Percentiles rank a stretch among this genome's conserved stretches.
Evolutionary conservation across 495 filamentous ascomycete species (phyloP).

Genomic region (Neurospora sp.): DNA sequence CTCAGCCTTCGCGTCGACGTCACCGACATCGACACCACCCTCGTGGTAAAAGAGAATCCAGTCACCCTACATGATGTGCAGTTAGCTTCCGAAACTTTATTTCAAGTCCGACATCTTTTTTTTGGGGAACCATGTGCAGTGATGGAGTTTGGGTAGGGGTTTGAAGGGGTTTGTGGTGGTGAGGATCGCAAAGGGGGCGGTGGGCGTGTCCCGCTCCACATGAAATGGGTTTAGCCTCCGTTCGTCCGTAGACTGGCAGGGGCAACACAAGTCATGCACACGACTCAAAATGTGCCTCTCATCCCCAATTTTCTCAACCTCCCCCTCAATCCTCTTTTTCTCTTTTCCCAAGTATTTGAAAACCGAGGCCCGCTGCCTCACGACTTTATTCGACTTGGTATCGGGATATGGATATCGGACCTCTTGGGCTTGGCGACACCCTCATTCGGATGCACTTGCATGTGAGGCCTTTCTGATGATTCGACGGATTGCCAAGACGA

Average conservation of each 20-base stretch:
- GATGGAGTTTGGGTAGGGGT: not conserved
- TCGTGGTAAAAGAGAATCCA: slow-evolving; percentile 99
- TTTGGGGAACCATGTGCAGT: not conserved
- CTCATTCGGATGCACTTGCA: slow-evolving; percentile 9
- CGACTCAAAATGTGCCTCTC: not conserved
- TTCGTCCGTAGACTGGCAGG: slow-evolving; percentile 36
- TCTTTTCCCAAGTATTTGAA: not conserved
- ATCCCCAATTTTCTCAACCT: slow-evolving; percentile 1
- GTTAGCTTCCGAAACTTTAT: slow-evolving; percentile 3
- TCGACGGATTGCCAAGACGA: slow-evolving; percentile 10
- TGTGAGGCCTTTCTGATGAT: slow-evolving; percentile 5
- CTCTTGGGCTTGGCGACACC: not conserved
- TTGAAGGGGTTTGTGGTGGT: slow-evolving; percentile 1
- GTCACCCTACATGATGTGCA: slow-evolving; percentile 59
- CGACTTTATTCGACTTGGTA: not conserved
- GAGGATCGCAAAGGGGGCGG: not conserved
- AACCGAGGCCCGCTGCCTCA: not conserved
- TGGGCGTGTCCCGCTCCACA: slow-evolving; percentile 11
- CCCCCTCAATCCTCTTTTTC: slow-evolving; percentile 3
- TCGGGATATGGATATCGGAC: not conserved
- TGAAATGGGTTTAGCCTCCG: slow-evolving; percentile 44
- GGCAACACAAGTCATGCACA: not conserved
- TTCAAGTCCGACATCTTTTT: not conserved
- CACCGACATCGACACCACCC: slow-evolving; percentile 98
- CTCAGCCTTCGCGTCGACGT: slow-evolving; percentile 97